A percentile compares a stretch with the other conserved stretches of the same genome.
Conservation (phyloP, 805 yeast genomes). For the Saturnispora sekii region DNA sequence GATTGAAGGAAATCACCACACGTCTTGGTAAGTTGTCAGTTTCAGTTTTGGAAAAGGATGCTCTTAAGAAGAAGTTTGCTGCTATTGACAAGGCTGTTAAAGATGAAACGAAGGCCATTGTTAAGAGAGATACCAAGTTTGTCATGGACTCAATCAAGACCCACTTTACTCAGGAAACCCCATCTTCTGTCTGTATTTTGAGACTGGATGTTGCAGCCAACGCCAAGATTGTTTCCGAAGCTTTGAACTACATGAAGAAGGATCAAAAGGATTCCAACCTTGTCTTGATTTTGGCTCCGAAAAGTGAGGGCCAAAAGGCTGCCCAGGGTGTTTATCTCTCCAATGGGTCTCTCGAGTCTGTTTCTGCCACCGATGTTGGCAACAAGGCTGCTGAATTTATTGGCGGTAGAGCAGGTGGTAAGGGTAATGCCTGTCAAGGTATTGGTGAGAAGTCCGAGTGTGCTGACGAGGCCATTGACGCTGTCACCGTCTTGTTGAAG, state of each 20-base stretch:
- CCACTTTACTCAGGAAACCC: conserved; percentile 50
- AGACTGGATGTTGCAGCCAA: conserved; percentile 65
- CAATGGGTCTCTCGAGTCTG: conserved; percentile 52
- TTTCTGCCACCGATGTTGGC: conserved; percentile 70
- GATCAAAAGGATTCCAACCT: conserved; percentile 65
- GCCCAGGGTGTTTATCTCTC: conserved; percentile 94
- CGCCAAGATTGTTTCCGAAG: conserved; percentile 92
- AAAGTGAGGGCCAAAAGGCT: conserved; percentile 49
- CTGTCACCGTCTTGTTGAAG: conserved; percentile 4
- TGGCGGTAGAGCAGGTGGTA: conserved; percentile 99
- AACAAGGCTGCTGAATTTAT: conserved; percentile 56
- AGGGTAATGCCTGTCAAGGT: conserved; percentile 94
- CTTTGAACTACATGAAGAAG: conserved; percentile 73
- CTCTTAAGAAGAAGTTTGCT: conserved; percentile 62
- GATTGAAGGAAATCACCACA: conserved; percentile 76
- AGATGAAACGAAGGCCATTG: conserved; percentile 80
- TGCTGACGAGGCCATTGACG: conserved; percentile 63
- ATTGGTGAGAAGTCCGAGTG: conserved; percentile 79
- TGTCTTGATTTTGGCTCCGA: conserved; percentile 65
- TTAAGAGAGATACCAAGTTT: conserved; percentile 78
- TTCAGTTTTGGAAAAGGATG: conserved; percentile 71
- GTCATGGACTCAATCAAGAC: conserved; percentile 67
- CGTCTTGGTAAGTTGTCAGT: conserved; percentile 72
- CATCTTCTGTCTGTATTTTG: conserved; percentile 52
- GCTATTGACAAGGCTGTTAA: conserved; percentile 78